These are phyloP conservation scores for Pythium aphanidermatum DNA, from an alignment of 352 stramenopile species.

Conservation along the genomic window DNA sequence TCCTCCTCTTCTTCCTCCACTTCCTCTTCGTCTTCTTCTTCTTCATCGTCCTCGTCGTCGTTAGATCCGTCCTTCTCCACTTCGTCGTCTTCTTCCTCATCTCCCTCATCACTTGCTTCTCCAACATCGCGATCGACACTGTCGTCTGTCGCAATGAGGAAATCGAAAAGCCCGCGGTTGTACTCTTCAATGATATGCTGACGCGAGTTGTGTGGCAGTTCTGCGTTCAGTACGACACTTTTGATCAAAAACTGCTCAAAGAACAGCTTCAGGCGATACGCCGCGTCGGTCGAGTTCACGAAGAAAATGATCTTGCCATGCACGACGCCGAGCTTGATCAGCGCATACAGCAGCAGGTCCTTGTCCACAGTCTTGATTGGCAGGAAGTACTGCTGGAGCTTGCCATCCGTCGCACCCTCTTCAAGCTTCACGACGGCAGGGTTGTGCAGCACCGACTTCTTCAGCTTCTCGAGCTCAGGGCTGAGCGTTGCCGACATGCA, in stretches of 20 bases:
- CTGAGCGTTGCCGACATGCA: slow-evolving; percentile 98
- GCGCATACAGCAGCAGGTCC: slow-evolving; percentile 96
- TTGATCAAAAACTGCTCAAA: slow-evolving; percentile 99
- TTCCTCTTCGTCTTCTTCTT: slow-evolving; percentile 33
- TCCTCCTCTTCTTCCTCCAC: slow-evolving; percentile 35
- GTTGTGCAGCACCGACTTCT: slow-evolving; percentile 96
- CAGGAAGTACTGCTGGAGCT: slow-evolving; percentile 96
- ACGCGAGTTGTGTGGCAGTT: slow-evolving; percentile 96
- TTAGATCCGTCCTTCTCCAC: slow-evolving; percentile 41
- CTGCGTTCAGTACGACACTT: slow-evolving; percentile 97
- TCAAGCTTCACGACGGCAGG: slow-evolving; percentile 97
- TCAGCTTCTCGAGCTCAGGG: slow-evolving; percentile 95
- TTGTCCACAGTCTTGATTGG: slow-evolving; percentile 89
- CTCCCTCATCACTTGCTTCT: slow-evolving; percentile 53
- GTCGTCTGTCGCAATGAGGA: slow-evolving; percentile 98
- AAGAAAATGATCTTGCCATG: slow-evolving; percentile 99
- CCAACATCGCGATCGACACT: slow-evolving; percentile 87
- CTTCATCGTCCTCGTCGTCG: slow-evolving; percentile 34
- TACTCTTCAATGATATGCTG: slow-evolving; percentile 96
- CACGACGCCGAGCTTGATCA: slow-evolving; percentile 97
- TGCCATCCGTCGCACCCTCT: slow-evolving; percentile 83
- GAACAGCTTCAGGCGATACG: slow-evolving; percentile 98
- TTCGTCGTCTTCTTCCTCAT: slow-evolving; percentile 64
- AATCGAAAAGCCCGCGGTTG: slow-evolving; percentile 97
- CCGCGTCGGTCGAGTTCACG: slow-evolving; percentile 93